Conservation (phyloP, 345 rosid species). For the Murraya paniculata region DNA sequence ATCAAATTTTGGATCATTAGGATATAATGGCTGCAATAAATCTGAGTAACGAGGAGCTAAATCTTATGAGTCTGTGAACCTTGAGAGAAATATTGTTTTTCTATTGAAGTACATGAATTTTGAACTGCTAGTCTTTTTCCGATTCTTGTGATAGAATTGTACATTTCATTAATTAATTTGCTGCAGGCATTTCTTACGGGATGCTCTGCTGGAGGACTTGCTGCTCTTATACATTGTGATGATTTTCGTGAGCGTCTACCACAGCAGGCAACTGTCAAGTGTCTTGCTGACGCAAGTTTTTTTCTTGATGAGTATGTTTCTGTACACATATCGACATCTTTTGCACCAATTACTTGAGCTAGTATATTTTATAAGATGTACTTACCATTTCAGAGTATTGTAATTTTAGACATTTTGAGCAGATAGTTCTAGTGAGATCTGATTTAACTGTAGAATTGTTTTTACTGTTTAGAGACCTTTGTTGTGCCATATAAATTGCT, state of each 20-base stretch:
- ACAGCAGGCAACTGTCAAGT: constrained; percentile 66
- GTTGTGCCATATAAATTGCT: background rate
- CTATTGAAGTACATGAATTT: background rate
- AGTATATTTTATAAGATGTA: background rate
- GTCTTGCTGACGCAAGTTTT: constrained; percentile 91
- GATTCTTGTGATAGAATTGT: background rate
- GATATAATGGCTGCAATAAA: background rate
- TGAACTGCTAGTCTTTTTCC: constrained; percentile 5
- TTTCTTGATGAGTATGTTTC: constrained; percentile 86
- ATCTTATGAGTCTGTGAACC: background rate
- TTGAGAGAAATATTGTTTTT: background rate
- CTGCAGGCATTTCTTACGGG: constrained; percentile 85
- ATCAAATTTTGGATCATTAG: background rate
- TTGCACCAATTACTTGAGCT: background rate
- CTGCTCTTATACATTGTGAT: constrained; percentile 85
- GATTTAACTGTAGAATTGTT: background rate
- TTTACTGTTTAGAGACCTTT: background rate
- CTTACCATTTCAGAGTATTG: background rate
- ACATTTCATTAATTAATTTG: constrained; percentile 14
- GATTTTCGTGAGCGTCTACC: constrained; percentile 64
- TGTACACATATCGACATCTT: background rate
- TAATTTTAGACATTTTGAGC: constrained; percentile 1
- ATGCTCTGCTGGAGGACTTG: constrained; percentile 97
- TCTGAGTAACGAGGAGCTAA: background rate
- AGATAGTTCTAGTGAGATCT: background rate